Evolutionary conservation across 2,329 filamentous ascomycete genomes (phyloP), one percentile per base, ranked within the genome.

Genomic region (Alternaria metachromatica): DNA sequence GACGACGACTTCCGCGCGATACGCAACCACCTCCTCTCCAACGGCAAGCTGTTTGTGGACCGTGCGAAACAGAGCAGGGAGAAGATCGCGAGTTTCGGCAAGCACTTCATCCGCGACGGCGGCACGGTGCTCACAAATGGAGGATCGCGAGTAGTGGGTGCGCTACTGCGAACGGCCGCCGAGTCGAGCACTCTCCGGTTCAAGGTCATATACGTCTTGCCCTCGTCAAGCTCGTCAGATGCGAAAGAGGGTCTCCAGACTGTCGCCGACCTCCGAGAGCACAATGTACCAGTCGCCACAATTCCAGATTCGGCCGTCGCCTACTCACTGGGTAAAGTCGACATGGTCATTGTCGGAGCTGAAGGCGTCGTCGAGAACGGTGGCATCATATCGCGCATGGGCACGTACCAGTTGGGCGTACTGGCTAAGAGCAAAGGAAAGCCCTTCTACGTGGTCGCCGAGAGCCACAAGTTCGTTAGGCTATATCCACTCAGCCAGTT

Each of bases 391-490:
- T 95, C 92, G 23, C 86, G 94, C 53, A 87, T 98, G 82, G 95
- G 95, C 25, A 90, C 89, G 5, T 95, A 92, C 72, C 94, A 97
- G 82, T 90, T 98, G 71, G 94, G 93, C 2, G 84, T 93, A 70
- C 83, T 97, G 56, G 94, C 94, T 6, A 90, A 90, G 73, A 87
- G 87, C 13, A 86, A 87, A 65, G 88, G 90, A 43, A 90, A 92
- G 66, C 92, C 92, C 0, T 93, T 98, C 72, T 97, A 96, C 75
- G 94, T 97, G 18, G 94, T 96, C 6, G 92, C 92, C 1, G 96
- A 99, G 83, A 96, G 92, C 73, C 96, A 99, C 84, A 99, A 99
- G 82, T 97, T 99, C 77, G 93, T 96, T 49, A 87, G 94, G 73
- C 86, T 96, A 59, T 96, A 94, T 73, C 93, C 95, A 1, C 83